Percentiles rank a stretch among this genome's conserved stretches.
Evolutionary conservation across 1,284 basidiomycete species (phyloP).

Genomic region (Rhodotorula sp.): DNA sequence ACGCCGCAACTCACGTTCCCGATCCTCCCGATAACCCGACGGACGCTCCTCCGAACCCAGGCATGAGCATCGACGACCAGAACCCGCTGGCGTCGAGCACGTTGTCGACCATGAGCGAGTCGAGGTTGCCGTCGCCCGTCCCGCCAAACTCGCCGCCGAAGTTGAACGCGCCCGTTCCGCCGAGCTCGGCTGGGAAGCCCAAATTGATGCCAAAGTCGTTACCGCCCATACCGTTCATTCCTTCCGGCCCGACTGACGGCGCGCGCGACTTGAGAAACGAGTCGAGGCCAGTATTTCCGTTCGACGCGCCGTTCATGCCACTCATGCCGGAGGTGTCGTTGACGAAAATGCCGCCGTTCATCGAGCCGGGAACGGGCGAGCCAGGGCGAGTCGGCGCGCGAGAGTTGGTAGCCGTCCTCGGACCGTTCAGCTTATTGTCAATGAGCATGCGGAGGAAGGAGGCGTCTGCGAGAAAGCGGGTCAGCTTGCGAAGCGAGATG

Average conservation of each 20-base stretch:
- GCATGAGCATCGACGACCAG: constrained; percentile 35
- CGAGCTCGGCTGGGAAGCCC: constrained; percentile 14
- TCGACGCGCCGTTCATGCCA: neutral
- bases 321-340: neutral
- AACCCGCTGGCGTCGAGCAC: constrained; percentile 20
- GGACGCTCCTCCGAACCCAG: constrained; percentile 12
- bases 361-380: constrained; percentile 14
- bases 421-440: constrained; percentile 39
- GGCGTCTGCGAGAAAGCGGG: constrained; percentile 71
- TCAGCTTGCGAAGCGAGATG: neutral
- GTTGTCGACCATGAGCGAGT: constrained; percentile 17
- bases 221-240: neutral
- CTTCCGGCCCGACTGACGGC: constrained; percentile 23
- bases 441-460: constrained; percentile 72
- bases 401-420: constrained; percentile 34
- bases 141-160: constrained; percentile 2
- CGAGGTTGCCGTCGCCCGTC: neutral
- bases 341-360: constrained; percentile 1
- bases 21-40: constrained; percentile 13
- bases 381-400: constrained; percentile 33
- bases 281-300: constrained; percentile 14
- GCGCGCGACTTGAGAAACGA: constrained; percentile 28
- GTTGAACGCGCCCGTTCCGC: neutral
- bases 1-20: constrained; percentile 6
- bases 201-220: constrained; percentile 7